Conservation (phyloP, 129 eudicot species). For the Flaveria bidentis region DNA sequence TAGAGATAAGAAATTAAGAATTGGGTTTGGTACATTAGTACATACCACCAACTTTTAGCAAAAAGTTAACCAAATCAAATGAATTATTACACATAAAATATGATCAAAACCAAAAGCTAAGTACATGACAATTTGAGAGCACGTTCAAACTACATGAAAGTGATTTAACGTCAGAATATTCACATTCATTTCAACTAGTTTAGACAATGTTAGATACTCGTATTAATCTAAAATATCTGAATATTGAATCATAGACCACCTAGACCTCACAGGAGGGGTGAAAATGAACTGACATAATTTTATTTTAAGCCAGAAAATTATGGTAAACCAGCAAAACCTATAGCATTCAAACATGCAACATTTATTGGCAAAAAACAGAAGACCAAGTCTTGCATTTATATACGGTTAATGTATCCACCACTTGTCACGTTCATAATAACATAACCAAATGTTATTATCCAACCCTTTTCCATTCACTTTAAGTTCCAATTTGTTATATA, state of each 20-base stretch:
- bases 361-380: conserved; percentile 11
- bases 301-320: background rate
- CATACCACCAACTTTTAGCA: background rate
- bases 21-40: background rate
- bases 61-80: background rate
- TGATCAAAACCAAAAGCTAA: background rate
- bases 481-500: conserved; percentile 20
- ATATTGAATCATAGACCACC: too few species aligned
- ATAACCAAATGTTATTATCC: conserved; percentile 17
- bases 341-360: conserved; percentile 2
- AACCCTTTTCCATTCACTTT: conserved; percentile 11
- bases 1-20: too few species aligned
- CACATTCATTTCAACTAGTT: too few species aligned
- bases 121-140: background rate
- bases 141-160: too few species aligned
- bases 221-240: background rate
- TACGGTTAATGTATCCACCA: conserved; percentile 26
- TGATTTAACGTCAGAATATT: too few species aligned
- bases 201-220: background rate
- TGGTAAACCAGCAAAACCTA: conserved; percentile 15
- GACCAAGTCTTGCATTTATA: conserved; percentile 24
- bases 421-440: conserved; percentile 27
- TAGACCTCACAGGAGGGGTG: too few species aligned
- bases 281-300: background rate
- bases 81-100: too few species aligned